Evolutionary conservation across 257 asterid genomes (phyloP).

Genomic region (Salvia splendens): DNA sequence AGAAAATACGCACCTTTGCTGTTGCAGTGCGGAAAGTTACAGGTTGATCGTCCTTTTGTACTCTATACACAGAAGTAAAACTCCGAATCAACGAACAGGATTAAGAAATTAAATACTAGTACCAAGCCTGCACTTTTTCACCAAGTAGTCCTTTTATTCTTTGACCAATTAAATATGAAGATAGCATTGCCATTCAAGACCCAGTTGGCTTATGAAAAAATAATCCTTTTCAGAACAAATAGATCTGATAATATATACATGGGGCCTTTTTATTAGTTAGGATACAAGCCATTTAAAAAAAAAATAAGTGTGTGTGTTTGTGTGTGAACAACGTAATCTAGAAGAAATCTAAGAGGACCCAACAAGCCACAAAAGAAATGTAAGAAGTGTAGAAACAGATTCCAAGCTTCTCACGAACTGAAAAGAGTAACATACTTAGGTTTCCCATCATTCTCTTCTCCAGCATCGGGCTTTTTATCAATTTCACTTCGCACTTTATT

Average conservation of each 20-base stretch:
- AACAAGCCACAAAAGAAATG: conserved; percentile 22
- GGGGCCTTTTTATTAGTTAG: conserved; percentile 19
- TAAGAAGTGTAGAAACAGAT: conserved; percentile 7
- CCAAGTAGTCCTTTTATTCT: conserved; percentile 1
- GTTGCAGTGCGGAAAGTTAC: conserved; percentile 82
- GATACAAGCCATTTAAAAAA: background rate
- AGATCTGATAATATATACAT: conserved; percentile 5
- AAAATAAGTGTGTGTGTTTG: background rate
- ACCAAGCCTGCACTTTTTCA: conserved; percentile 11
- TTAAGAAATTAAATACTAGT: conserved; percentile 10
- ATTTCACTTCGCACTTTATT: conserved; percentile 95
- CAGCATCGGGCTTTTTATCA: conserved; percentile 84
- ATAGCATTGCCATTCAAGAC: background rate
- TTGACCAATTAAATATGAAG: background rate
- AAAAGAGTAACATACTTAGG: conserved; percentile 48
- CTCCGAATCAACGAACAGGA: conserved; percentile 30
- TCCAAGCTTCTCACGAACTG: conserved; percentile 16
- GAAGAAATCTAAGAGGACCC: conserved; percentile 23
- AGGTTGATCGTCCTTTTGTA: conserved; percentile 72
- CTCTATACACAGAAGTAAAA: conserved; percentile 53
- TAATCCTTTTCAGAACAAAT: background rate
- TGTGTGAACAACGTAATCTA: background rate
- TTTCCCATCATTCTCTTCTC: conserved; percentile 72
- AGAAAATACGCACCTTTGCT: conserved; percentile 64
- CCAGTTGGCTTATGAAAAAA: background rate